Base-by-base conservation (phyloP, 169 alveolate species). In the Plasmodium gonderi region DNA sequence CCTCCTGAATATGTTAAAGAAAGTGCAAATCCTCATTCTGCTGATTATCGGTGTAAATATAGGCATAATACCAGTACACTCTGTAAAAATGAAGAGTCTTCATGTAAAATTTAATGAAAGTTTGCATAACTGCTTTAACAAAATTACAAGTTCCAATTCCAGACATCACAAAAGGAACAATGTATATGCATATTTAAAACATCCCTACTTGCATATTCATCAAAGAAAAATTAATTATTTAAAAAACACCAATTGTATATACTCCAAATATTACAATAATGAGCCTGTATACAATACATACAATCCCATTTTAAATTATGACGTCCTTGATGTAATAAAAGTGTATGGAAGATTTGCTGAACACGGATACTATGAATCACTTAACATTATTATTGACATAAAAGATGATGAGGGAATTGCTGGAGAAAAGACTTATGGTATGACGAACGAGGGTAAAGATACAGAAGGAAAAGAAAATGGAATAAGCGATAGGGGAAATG, bases 271-370 rank as follows among this genome's bases (percentile, higher is more conserved):
- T 67, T 89, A 89, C 40, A 89, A 77, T 64, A 78, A 89, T 47
- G 94, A 89, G 38, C 94, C 94, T 11, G 80, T 77, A 5, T 89
- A 77, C 49, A 89, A 89, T 23, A 89, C 90, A 26, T 89, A 51
- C 51, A 89, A 89, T 51, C 94, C 94, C n/a, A 89, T 89, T 29
- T 89, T 89, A 77, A 89, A 89, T 65, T 89, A 89, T 76, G 94
- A 89, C n/a, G 42, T 89, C 5, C 72, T 89, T n/a, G 94, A 89
- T 77, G n/a, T 89, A 68, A 79, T 89, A 11, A 89, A 89, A 79
- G 80, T 89, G 3, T 89, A 77, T 49, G 94, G 94, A 29, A 38
- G 94, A 68, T 64, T 89, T 20, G 94, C 94, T 68, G 94, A 89
- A n/a, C 94, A 89, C 72, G 20, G 74, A 4, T 38, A 89, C 36